Conservation (phyloP, 129 eudicot species). For the Smallanthus sonchifolius region DNA sequence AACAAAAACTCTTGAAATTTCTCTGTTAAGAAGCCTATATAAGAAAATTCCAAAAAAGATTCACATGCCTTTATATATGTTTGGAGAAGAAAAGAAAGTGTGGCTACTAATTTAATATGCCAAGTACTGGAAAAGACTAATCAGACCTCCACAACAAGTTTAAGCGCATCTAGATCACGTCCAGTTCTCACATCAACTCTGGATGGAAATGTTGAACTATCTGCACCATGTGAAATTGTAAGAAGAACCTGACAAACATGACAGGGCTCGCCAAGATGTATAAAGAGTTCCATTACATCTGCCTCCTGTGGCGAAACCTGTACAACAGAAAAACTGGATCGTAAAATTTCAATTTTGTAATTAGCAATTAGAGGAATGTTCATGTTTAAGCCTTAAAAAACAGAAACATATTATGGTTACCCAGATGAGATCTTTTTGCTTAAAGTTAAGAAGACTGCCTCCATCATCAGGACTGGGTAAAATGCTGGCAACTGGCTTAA, state of each 20-base stretch:
- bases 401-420: slow-evolving; percentile 36
- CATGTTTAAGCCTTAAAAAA: slow-evolving; percentile 8
- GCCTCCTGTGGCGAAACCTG: slow-evolving; percentile 87
- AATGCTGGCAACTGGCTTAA: slow-evolving; percentile 83
- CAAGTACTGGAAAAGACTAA: slow-evolving; percentile 22
- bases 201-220: slow-evolving; percentile 89
- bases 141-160: slow-evolving; percentile 91
- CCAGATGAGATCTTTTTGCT: slow-evolving; percentile 81
- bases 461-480: slow-evolving; percentile 65
- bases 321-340: slow-evolving; percentile 2
- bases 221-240: slow-evolving; percentile 91
- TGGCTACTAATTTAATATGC: slow-evolving; percentile 11
- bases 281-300: slow-evolving; percentile 86
- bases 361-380: neutral
- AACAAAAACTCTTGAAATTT: neutral
- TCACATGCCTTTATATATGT: neutral
- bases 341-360: slow-evolving; percentile 3
- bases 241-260: slow-evolving; percentile 95
- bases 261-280: slow-evolving; percentile 91
- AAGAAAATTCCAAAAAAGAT: slow-evolving; percentile 6
- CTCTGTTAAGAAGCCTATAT: neutral
- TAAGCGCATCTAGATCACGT: slow-evolving; percentile 78
- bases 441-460: slow-evolving; percentile 74
- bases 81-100: neutral
- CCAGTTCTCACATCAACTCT: slow-evolving; percentile 96